Percentiles rank a stretch among this genome's conserved stretches.
Evolutionary conservation across 140 eudicot species (phyloP).

Genomic region (Senecio squalidus): DNA sequence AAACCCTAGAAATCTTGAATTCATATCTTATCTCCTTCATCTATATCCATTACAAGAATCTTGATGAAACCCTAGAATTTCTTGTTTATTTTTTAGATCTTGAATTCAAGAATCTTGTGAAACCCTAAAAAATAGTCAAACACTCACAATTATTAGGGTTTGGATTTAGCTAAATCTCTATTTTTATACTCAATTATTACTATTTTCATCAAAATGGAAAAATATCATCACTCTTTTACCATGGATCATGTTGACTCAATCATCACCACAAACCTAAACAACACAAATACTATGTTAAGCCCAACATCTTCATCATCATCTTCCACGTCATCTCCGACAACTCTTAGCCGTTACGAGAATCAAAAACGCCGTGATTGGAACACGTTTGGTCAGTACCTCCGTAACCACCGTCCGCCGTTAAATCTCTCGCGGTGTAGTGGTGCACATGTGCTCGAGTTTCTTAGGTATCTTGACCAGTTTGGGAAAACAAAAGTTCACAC

Average conservation of each 20-base stretch:
- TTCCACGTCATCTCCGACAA: constrained; percentile 25
- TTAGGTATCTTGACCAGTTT: constrained; percentile 57
- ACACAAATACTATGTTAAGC: constrained; percentile 22
- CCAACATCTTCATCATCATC: constrained; percentile 26
- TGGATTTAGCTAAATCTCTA: constrained; percentile 16
- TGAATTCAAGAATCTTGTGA: too few relatives aligned
- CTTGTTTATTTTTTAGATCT: neutral
- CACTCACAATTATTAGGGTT: constrained; percentile 22
- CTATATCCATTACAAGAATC: constrained; percentile 15
- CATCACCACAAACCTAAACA: constrained; percentile 20
- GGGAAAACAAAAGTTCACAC: constrained; percentile 59
- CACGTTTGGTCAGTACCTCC: constrained; percentile 59
- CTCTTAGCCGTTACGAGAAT: constrained; percentile 64
- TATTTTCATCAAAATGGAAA: constrained; percentile 36
- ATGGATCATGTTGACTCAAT: constrained; percentile 28
- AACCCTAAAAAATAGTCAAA: neutral
- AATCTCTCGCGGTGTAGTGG: constrained; percentile 46
- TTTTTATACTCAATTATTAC: neutral
- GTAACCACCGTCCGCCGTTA: constrained; percentile 58
- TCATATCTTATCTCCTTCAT: constrained; percentile 15
- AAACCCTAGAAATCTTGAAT: too few relatives aligned
- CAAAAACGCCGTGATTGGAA: constrained; percentile 68
- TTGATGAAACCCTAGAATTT: constrained; percentile 10
- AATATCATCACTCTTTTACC: constrained; percentile 32
- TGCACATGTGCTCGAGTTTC: constrained; percentile 53